Conservation (phyloP, 1,284 basidiomycete species). For the Papiliotrema fonsecae region DNA sequence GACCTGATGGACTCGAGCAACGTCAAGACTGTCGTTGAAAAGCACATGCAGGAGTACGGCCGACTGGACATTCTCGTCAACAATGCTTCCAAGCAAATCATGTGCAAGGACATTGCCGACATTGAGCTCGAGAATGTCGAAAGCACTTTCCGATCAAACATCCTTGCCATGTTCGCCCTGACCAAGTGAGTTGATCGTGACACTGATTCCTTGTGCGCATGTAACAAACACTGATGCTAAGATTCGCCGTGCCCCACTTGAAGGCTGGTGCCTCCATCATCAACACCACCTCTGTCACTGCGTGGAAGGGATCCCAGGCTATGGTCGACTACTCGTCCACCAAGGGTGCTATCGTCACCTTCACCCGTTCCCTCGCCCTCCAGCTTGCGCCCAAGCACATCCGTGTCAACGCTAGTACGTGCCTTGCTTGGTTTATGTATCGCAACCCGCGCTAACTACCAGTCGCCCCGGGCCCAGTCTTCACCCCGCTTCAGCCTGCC, state of each 20-base stretch:
- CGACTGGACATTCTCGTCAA: slow-evolving; percentile 59
- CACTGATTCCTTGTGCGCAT: not conserved
- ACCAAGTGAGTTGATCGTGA: slow-evolving; percentile 46
- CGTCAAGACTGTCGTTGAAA: slow-evolving; percentile 50
- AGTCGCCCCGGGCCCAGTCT: slow-evolving; percentile 28
- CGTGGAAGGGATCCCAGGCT: slow-evolving; percentile 52
- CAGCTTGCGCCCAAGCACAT: slow-evolving; percentile 59
- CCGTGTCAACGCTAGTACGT: slow-evolving; percentile 27
- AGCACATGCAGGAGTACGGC: slow-evolving; percentile 55
- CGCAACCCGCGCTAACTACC: not conserved
- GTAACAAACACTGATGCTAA: slow-evolving; percentile 1
- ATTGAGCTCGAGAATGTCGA: slow-evolving; percentile 54
- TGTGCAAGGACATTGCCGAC: slow-evolving; percentile 49
- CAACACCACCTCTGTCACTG: slow-evolving; percentile 61
- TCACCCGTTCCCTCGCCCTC: slow-evolving; percentile 56
- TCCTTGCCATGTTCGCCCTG: slow-evolving; percentile 57
- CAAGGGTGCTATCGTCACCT: slow-evolving; percentile 58
- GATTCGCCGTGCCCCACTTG: slow-evolving; percentile 56
- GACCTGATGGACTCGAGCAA: slow-evolving; percentile 55
- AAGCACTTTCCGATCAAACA: slow-evolving; percentile 57
- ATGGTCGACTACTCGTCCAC: slow-evolving; percentile 58
- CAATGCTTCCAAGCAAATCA: slow-evolving; percentile 61
- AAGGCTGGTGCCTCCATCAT: slow-evolving; percentile 60
- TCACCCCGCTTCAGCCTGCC: slow-evolving; percentile 53
- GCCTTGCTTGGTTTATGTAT: not conserved